Percentiles rank a stretch among this genome's conserved stretches.
Evolutionary conservation across 1,284 basidiomycete species (phyloP).

Genomic region (Neolentinus lepideus): DNA sequence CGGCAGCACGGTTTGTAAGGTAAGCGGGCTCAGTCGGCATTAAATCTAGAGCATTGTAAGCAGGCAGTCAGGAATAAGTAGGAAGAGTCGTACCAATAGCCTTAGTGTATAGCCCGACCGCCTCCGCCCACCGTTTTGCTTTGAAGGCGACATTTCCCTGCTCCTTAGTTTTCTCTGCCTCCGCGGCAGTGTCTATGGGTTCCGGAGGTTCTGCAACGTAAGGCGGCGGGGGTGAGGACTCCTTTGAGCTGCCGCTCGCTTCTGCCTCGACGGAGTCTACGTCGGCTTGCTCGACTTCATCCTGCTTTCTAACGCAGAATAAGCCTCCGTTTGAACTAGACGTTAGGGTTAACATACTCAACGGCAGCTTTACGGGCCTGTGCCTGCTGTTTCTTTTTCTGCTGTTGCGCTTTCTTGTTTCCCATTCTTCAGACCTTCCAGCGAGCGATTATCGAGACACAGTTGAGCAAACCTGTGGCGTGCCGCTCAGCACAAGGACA

Average conservation of each 20-base stretch:
- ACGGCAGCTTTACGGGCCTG: neutral
- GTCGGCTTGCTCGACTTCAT: neutral
- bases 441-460: neutral
- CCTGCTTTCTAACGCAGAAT: neutral
- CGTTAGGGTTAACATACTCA: neutral
- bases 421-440: neutral
- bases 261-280: neutral
- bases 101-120: constrained; percentile 70
- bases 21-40: constrained; percentile 69
- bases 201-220: neutral
- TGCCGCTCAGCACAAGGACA: no score
- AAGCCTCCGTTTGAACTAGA: neutral
- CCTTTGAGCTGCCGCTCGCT: neutral
- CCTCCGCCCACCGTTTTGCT: constrained; percentile 56
- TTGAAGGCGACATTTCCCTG: constrained; percentile 73
- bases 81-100: constrained; percentile 45
- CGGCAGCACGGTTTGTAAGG: constrained; percentile 81
- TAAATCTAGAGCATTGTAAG: constrained; percentile 35
- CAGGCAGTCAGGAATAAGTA: neutral
- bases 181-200: neutral
- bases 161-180: constrained; percentile 63
- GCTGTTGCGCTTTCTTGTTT: constrained; percentile 2
- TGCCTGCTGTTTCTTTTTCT: constrained; percentile 1
- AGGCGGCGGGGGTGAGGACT: constrained; percentile 1
- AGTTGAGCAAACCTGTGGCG: no score